A percentile compares a stretch with the other conserved stretches of the same genome.
Evolutionary conservation across 2,329 filamentous ascomycete species (phyloP).

Genomic region (Elsinoe fawcettii): DNA sequence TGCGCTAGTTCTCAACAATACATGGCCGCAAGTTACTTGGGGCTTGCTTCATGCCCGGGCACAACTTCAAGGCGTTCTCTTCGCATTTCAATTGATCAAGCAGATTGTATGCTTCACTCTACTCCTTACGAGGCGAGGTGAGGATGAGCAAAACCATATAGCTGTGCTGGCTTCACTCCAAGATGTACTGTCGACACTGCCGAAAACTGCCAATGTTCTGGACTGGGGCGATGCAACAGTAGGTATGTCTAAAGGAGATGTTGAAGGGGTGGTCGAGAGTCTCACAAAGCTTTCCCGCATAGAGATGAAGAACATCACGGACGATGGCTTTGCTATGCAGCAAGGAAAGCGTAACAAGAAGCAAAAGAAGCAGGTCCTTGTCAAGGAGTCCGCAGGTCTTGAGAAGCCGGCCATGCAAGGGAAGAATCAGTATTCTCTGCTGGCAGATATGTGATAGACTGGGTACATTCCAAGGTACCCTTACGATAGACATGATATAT

Average conservation of each 20-base stretch:
- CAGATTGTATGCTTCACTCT: slow-evolving; percentile 27
- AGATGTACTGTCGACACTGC: neutral
- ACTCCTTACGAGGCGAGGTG: neutral
- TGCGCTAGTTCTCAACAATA: slow-evolving; percentile 14
- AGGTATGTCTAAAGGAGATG: neutral
- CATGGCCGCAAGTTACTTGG: slow-evolving; percentile 25
- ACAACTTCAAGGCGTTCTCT: slow-evolving; percentile 35
- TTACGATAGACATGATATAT: too few species aligned
- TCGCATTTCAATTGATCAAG: slow-evolving; percentile 36
- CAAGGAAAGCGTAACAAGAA: neutral
- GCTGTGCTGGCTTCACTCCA: neutral
- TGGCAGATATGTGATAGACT: neutral
- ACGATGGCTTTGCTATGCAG: neutral
- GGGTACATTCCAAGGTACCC: neutral
- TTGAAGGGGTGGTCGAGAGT: neutral
- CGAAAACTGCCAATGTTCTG: neutral
- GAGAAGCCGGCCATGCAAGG: neutral
- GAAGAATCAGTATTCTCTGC: neutral
- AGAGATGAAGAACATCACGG: neutral
- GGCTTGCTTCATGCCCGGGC: slow-evolving; percentile 33
- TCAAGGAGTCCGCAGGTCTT: neutral
- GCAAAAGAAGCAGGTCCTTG: neutral
- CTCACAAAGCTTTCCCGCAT: neutral
- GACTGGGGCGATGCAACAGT: neutral
- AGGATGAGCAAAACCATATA: neutral